Base-by-base conservation (phyloP, 306 rosid genomes). In the Glycine tomentella region DNA sequence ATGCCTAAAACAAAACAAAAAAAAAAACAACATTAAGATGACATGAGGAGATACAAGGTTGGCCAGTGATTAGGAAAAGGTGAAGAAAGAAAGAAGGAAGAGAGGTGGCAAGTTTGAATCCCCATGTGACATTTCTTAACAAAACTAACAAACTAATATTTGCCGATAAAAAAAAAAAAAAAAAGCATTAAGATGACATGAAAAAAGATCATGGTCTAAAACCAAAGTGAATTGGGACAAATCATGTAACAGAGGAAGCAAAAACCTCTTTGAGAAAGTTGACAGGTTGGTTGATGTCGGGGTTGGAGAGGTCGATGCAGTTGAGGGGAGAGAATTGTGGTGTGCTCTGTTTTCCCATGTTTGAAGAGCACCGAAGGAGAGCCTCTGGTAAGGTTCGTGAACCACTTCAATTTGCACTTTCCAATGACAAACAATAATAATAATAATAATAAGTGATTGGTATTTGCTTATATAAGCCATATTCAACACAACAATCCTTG, bases 201-300 rank as follows among this genome's bases (percentile, higher is more conserved):
- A 64, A 40, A 59, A 25, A 55, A 42, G 72, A 9, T 45, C 0
- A 48, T 3, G 4, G 12, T 52, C 38, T 4, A 38, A 38, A 38
- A 38, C 4, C 44, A 38, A 4, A 38, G 17, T 7, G 4, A 64
- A 73, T 9, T 31, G 44, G 72, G 15, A 40, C 73, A 51, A 17
- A 72, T 48, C 36, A 3, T 59, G 40, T 14, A 56, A 36, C 15
- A 59, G 15, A 61, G 38, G 7, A 64, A 38, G 4, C 6, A 0
- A 13, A 79, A 79, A 93, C 98, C 97, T 94, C 97, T 85, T 91
- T 92, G 83, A 94, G 94, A 42, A 81, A 61, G 75, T 89, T 72
- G 13, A 94, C 93, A 64, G 96, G 88, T 72, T 79, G 93, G 76
- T 84, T 59, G 20, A 85, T 73, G 84, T 94, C 90, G 5, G 92